A percentile compares a stretch with the other conserved stretches of the same genome.
Conservation (phyloP, 768 basidiomycete genomes). For the Chalciporus chontae region DNA sequence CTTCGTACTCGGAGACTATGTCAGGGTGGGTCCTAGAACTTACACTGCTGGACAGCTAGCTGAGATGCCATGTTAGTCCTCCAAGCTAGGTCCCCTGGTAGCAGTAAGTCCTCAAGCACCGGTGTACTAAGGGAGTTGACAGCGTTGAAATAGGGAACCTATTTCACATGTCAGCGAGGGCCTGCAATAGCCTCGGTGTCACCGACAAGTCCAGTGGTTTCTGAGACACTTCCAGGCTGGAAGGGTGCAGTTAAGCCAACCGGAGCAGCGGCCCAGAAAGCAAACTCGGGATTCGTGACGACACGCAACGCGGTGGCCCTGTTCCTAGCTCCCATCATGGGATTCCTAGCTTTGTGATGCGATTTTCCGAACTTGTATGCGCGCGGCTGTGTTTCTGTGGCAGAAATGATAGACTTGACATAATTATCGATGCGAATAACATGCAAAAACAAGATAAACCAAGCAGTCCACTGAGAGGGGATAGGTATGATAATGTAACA, state of each 20-base stretch:
- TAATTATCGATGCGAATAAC: constrained; percentile 18
- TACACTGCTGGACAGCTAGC: background rate
- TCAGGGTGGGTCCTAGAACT: constrained; percentile 36
- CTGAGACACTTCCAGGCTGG: constrained; percentile 50
- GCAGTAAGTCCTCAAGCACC: constrained; percentile 42
- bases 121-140: constrained; percentile 1
- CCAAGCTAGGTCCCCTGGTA: constrained; percentile 55
- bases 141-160: constrained; percentile 48
- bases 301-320: constrained; percentile 21
- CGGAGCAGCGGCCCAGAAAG: constrained; percentile 14
- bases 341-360: constrained; percentile 22
- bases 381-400: constrained; percentile 2
- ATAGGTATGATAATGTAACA: constrained; percentile 8
- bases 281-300: constrained; percentile 18
- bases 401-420: constrained; percentile 5
- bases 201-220: constrained; percentile 62
- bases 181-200: constrained; percentile 48
- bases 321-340: constrained; percentile 28
- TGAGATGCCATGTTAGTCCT: constrained; percentile 33
- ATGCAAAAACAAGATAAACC: constrained; percentile 17
- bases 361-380: background rate
- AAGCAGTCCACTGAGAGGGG: constrained; percentile 5
- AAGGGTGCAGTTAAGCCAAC: constrained; percentile 10
- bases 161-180: constrained; percentile 73
- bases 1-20: constrained; percentile 58